These are phyloP conservation scores for Suillus subaureus DNA, from an alignment of 768 basidiomycete genomes.

Conservation along the genomic window DNA sequence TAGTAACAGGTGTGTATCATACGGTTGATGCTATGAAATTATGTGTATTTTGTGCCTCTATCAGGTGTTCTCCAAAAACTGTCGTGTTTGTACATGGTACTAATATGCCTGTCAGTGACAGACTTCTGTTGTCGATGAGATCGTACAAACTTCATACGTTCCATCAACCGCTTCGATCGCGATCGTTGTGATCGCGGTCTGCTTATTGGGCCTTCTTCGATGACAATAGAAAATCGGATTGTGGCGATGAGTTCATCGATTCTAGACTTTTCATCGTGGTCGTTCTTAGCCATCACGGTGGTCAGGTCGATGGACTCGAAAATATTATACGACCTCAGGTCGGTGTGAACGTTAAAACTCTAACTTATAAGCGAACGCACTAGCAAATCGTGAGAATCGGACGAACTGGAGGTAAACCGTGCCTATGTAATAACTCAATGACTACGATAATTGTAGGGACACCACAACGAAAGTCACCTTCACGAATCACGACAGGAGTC, in stretches of 20 bases:
- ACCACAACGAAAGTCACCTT: too few species aligned
- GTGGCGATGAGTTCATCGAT: background rate
- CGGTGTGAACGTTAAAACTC: background rate
- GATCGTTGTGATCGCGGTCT: background rate
- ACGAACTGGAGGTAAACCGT: too few species aligned
- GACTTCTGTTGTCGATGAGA: background rate
- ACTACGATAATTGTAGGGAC: too few species aligned
- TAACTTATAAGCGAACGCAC: background rate
- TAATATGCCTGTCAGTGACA: background rate
- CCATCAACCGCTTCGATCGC: background rate
- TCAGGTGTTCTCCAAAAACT: background rate
- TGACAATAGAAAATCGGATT: background rate
- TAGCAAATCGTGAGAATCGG: too few species aligned
- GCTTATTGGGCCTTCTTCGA: background rate
- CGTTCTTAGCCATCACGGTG: background rate
- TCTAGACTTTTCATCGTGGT: background rate
- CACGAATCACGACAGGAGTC: too few species aligned
- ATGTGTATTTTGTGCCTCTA: background rate
- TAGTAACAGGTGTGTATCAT: conserved; percentile 1
- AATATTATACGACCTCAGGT: background rate
- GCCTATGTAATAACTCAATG: too few species aligned
- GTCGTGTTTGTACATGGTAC: background rate
- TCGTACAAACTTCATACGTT: background rate
- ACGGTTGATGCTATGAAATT: background rate
- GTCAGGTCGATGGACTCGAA: background rate